Base-by-base conservation (phyloP, 176 grass and related monocot species). In the Carex littledalei region DNA sequence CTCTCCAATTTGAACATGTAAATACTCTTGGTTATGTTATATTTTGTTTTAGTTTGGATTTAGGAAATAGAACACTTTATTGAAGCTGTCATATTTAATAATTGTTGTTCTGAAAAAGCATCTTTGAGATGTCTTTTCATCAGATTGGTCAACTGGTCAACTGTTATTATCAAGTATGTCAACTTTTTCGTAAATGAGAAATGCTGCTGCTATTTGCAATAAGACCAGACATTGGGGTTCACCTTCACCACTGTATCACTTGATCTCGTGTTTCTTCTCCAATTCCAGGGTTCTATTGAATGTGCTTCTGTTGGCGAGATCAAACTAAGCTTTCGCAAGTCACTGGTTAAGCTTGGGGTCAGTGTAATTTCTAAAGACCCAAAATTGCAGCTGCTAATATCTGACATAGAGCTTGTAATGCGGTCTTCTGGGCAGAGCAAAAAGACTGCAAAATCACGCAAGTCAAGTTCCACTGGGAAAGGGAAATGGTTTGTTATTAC, bases 291-390 rank as follows among this genome's bases (percentile, higher is more conserved):
- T 86, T 90, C 91, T 72, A 53, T 99, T 82, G 91, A 99, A 90
- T 92, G 91, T 24, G 62, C 95, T 84, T 92, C 96, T 61, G 83
- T 99, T 74, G 96, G 93, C 78, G 96, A 99, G 91, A 99, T 99
- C 62, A 99, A 99, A 88, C 81, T 95, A 64, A 99, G 96, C 81
- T 94, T 99, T 41, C 96, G 96, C 87, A 99, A 94, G 88, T 99
- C 96, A 68, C 71, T 99, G 47, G 93, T 99, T 57, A 99, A 95
- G 87, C 81, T 99, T 86, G 92, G 93, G 59, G 93, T 94, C 15
- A 86, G 96, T 80, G 84, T 99, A 81, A 94, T 99, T 80, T 99
- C 96, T n/a, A 99, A 91, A 89, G 93, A 99, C 76, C 96, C 96
- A 6, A 99, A 99, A 79, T 79, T 99, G 55, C 96, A 99, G 35